Evolutionary conservation across 371 early-diverging fungal species (phyloP), one percentile per base, ranked within the genome.

Genomic region (Haplosporangium sp.): DNA sequence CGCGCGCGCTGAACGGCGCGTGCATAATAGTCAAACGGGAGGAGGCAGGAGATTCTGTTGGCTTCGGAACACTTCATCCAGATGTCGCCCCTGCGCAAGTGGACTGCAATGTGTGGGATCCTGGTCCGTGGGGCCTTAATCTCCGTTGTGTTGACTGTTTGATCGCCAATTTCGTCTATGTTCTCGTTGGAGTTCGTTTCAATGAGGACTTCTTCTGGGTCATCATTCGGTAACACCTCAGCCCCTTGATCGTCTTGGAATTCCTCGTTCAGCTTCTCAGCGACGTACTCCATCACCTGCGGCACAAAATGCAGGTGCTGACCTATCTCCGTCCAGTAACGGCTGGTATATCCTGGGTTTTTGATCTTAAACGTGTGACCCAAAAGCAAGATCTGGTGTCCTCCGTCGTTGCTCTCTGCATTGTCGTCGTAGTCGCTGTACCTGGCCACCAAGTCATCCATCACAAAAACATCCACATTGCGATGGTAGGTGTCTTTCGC

Each of bases 391-490:
- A 67, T 11, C 21, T 73, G 45, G 36, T 45, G 23, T 18, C 23
- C 29, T 11, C 42, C 41, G 1, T 36, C 10, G 2, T 38, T 50
- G 29, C 5, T 6, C 7, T 50, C 66, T 36, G 48, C 12, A 12
- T 10, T 16, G 12, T 54, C 60, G 6, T 67, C 46, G 16, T 8
- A 60, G 42, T 73, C 62, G 8, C 10, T 13, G 41, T 74, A 74
- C 36, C 69, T 47, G 13, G 61, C 65, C 47, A 74, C 38, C 10
- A 74, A 21, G 29, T 74, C 74, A 20, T 68, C 68, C 38, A 74
- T 20, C 7, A 64, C 42, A 1, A 52, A 23, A 43, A 74, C 2
- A 4, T 50, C 61, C 1, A 53, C 57, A 13, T 42, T 41, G 10
- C 46, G 23, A 18, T 59, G 21, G 5, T 10, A 13, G 37, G 52